A percentile compares a stretch with the other conserved stretches of the same genome.
phyloP scores from a whole-genome alignment of 306 rosid genomes.

The Castanea sativa region DNA sequence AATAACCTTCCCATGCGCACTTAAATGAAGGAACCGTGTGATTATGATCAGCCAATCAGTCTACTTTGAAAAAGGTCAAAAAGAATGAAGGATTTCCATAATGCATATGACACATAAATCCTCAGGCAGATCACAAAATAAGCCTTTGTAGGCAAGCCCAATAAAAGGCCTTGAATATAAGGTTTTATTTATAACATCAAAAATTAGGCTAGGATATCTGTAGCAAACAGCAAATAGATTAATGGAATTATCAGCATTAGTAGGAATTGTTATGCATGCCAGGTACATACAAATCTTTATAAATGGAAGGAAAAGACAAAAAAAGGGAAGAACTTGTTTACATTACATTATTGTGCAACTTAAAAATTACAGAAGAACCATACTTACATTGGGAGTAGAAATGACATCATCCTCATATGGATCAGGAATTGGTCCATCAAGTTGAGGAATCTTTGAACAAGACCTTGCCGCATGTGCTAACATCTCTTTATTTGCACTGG shows the following conservation, averaged over 20 bases:
- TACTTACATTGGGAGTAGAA: constrained; percentile 92
- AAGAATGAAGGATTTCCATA: background rate
- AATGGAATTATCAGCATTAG: background rate
- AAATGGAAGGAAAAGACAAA: constrained; percentile 13
- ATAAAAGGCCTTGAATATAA: background rate
- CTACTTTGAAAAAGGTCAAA: no score
- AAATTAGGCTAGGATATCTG: background rate
- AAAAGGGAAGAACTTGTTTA: background rate
- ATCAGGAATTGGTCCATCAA: constrained; percentile 90
- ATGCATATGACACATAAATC: background rate
- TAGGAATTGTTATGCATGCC: background rate
- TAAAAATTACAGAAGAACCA: background rate
- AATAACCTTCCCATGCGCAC: background rate
- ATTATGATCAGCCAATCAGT: background rate
- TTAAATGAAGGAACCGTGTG: background rate
- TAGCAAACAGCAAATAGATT: background rate
- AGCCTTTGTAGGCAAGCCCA: background rate
- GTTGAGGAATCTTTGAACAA: constrained; percentile 81
- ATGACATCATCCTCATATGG: constrained; percentile 84
- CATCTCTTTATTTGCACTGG: constrained; percentile 38
- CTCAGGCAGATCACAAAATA: background rate
- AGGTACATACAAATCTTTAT: background rate
- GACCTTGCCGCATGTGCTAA: constrained; percentile 32
- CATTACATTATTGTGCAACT: background rate
- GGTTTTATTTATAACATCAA: background rate